These are phyloP conservation scores for Pyrrhoderma noxium DNA, from an alignment of 1,284 basidiomycete genomes.

Conservation along the genomic window DNA sequence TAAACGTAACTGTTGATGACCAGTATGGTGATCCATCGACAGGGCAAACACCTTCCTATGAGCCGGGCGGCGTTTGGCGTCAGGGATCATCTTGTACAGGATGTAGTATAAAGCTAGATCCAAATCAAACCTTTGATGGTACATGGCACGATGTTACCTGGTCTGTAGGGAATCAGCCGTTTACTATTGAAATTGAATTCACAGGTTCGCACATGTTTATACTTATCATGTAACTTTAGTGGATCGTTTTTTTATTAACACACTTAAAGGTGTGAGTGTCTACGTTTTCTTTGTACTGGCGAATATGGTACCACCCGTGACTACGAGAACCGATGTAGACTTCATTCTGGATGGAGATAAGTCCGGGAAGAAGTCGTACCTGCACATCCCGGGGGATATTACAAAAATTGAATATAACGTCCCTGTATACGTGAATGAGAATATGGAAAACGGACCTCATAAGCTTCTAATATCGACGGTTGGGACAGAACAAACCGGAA, in stretches of 20 bases:
- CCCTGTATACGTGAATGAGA: conserved; percentile 1
- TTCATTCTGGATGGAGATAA: conserved; percentile 8
- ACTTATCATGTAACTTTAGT: neutral
- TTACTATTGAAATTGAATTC: conserved; percentile 8
- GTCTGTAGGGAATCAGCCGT: neutral
- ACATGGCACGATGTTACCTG: conserved; percentile 23
- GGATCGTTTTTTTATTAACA: neutral
- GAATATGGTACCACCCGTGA: neutral
- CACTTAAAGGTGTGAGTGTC: conserved; percentile 7
- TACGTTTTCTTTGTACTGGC: conserved; percentile 14
- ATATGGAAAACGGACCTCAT: neutral
- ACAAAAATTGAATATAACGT: conserved; percentile 13
- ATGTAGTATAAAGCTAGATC: conserved; percentile 17
- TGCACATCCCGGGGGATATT: neutral
- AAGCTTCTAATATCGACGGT: conserved; percentile 3
- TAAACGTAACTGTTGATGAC: conserved; percentile 24
- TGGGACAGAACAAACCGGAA: neutral
- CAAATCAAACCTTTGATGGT: conserved; percentile 12
- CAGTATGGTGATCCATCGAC: conserved; percentile 18
- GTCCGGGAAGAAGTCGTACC: neutral
- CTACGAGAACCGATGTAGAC: conserved; percentile 9
- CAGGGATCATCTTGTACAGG: conserved; percentile 18
- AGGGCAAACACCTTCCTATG: conserved; percentile 18
- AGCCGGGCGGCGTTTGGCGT: conserved; percentile 14
- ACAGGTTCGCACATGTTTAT: neutral